Conservation (phyloP, 2,329 filamentous ascomycete genomes). For the Sarocladium strictum region DNA sequence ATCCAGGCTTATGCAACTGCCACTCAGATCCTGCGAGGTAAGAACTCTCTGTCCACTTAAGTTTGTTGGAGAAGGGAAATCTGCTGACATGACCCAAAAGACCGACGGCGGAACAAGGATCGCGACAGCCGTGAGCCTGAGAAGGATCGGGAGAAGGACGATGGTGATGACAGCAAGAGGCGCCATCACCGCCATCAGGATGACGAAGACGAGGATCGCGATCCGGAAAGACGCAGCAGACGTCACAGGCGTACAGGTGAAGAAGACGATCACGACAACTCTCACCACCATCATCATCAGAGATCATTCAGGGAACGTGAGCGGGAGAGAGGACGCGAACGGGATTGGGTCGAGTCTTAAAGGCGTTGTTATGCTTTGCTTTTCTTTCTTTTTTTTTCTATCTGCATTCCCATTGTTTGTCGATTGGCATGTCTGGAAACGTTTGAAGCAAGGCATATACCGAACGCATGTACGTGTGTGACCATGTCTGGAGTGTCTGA, state of each 20-base stretch:
- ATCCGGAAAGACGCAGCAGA: constrained; percentile 14
- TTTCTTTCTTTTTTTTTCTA: not conserved
- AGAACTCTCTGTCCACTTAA: constrained; percentile 20
- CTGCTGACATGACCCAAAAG: not conserved
- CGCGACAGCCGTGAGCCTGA: constrained; percentile 11
- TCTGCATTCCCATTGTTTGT: not conserved
- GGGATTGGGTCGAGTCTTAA: not conserved
- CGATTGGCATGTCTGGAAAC: not conserved
- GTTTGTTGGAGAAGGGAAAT: not conserved
- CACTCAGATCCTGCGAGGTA: constrained; percentile 77
- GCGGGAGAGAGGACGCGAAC: constrained; percentile 3
- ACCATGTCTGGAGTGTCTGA: not conserved
- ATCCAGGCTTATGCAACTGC: constrained; percentile 81
- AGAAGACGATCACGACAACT: constrained; percentile 23
- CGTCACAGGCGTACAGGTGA: constrained; percentile 17
- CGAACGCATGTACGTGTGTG: not conserved
- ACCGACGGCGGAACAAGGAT: constrained; percentile 10
- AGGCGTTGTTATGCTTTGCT: not conserved
- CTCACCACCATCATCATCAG: constrained; percentile 14
- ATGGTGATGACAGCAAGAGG: constrained; percentile 12
- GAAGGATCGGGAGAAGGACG: constrained; percentile 12
- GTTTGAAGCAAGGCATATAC: not conserved
- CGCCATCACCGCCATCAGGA: constrained; percentile 15
- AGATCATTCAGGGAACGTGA: constrained; percentile 15
- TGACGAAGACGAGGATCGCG: constrained; percentile 22